A percentile compares a stretch with the other conserved stretches of the same genome.
Evolutionary conservation across 306 rosid species (phyloP).

Genomic region (Alnus glutinosa): DNA sequence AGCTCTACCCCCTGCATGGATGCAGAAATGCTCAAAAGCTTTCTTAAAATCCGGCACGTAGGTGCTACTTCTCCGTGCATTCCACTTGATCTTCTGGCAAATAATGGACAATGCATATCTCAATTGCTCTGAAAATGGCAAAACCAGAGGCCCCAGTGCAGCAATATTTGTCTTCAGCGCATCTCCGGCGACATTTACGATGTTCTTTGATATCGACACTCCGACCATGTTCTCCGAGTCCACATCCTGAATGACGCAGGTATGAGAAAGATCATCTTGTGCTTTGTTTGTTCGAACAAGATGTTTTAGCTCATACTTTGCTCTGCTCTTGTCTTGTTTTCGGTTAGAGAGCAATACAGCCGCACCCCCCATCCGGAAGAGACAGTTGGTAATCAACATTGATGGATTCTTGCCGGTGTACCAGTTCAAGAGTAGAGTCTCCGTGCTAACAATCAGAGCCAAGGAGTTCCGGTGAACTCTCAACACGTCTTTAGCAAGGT

Average conservation of each 20-base stretch:
- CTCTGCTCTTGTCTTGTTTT: conserved; percentile 41
- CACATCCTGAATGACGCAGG: conserved; percentile 45
- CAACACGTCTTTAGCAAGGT: conserved; percentile 57
- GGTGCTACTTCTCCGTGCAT: conserved; percentile 24
- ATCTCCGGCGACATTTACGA: conserved; percentile 50
- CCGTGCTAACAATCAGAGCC: conserved; percentile 64
- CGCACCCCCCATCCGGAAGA: conserved; percentile 66
- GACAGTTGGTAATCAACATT: conserved; percentile 62
- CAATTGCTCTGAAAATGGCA: conserved; percentile 53
- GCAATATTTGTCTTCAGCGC: conserved; percentile 49
- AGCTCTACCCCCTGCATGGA: conserved; percentile 64
- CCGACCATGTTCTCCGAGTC: conserved; percentile 49
- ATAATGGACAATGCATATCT: conserved; percentile 34
- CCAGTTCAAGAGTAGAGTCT: conserved; percentile 47
- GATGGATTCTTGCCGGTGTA: conserved; percentile 56
- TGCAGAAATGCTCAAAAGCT: conserved; percentile 63
- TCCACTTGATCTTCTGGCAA: conserved; percentile 23
- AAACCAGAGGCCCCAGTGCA: conserved; percentile 55
- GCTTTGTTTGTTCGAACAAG: conserved; percentile 58
- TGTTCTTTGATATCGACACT: conserved; percentile 44
- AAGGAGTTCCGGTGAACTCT: conserved; percentile 54
- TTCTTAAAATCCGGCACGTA: conserved; percentile 51
- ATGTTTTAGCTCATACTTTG: conserved; percentile 54
- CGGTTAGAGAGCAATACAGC: conserved; percentile 61
- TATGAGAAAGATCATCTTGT: conserved; percentile 50